phyloP scores from a whole-genome alignment of 108 stramenopile species.

The Nannochloropsis gaditana region DNA sequence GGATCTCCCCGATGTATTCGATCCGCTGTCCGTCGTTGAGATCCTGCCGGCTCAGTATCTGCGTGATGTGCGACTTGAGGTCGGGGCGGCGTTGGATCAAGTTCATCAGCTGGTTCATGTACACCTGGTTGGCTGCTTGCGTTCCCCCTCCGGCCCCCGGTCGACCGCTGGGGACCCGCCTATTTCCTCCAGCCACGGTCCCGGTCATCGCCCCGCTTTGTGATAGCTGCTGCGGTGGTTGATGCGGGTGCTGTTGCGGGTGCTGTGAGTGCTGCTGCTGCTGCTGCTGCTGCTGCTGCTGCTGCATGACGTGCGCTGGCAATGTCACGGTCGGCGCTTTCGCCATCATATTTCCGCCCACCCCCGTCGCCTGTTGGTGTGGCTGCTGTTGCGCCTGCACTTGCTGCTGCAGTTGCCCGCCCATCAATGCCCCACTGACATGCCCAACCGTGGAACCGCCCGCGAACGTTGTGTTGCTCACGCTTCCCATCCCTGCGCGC shows the following conservation, averaged over 20 bases:
- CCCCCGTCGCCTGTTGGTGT: neutral
- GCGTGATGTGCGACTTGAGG: neutral
- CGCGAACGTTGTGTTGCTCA: neutral
- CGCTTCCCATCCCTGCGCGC: neutral
- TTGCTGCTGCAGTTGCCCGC: slow-evolving; percentile 12
- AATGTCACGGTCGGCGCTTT: neutral
- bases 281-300: neutral
- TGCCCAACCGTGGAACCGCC: too few relatives aligned
- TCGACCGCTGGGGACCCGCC: neutral
- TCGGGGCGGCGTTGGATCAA: slow-evolving; percentile 16
- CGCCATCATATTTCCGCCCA: neutral
- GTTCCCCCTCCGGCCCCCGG: neutral
- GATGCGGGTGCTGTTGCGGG: neutral
- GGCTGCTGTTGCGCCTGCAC: neutral
- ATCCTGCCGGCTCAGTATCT: slow-evolving; percentile 11
- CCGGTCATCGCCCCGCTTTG: neutral
- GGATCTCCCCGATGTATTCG: neutral
- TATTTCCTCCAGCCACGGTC: neutral
- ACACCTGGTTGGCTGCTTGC: neutral
- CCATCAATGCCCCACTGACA: neutral
- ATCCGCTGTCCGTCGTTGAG: slow-evolving; percentile 17
- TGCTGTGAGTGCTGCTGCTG: neutral
- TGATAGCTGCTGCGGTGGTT: neutral
- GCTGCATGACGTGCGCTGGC: neutral
- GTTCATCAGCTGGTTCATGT: neutral